Evolutionary conservation across 768 basidiomycete species (phyloP).

Genomic region (Lactarius hatsudake): DNA sequence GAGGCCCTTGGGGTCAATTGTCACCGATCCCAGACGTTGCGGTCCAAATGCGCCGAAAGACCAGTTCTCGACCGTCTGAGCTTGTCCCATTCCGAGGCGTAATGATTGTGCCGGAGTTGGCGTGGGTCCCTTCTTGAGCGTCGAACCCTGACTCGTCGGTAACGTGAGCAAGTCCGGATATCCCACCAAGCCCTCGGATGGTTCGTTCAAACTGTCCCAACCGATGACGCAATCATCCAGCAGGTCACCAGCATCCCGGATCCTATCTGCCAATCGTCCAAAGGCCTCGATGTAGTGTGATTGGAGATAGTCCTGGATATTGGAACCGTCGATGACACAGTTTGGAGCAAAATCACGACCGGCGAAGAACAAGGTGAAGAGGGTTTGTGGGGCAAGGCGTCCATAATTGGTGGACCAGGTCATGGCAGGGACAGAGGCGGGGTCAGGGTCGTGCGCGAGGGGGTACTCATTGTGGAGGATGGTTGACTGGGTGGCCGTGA

Average conservation of each 20-base stretch:
- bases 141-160: constrained; percentile 64
- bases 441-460: constrained; percentile 54
- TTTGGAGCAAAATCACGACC: constrained; percentile 87
- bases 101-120: constrained; percentile 86
- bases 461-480: constrained; percentile 91
- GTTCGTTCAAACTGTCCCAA: constrained; percentile 97
- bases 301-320: constrained; percentile 89
- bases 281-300: constrained; percentile 73
- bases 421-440: constrained; percentile 84
- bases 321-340: constrained; percentile 85
- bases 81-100: constrained; percentile 83
- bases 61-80: constrained; percentile 80
- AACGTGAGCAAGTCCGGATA: constrained; percentile 66
- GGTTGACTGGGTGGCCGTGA: constrained; percentile 82
- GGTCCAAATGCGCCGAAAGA: constrained; percentile 80
- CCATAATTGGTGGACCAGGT: constrained; percentile 97
- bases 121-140: constrained; percentile 80
- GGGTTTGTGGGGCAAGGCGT: constrained; percentile 79
- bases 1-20: constrained; percentile 79
- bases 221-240: constrained; percentile 89
- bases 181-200: constrained; percentile 76
- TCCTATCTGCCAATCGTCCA: constrained; percentile 69
- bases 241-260: constrained; percentile 70
- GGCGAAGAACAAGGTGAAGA: constrained; percentile 95
- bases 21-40: constrained; percentile 64